These are phyloP conservation scores for Candida golubevii DNA, from an alignment of 805 yeast species.

Conservation along the genomic window DNA sequence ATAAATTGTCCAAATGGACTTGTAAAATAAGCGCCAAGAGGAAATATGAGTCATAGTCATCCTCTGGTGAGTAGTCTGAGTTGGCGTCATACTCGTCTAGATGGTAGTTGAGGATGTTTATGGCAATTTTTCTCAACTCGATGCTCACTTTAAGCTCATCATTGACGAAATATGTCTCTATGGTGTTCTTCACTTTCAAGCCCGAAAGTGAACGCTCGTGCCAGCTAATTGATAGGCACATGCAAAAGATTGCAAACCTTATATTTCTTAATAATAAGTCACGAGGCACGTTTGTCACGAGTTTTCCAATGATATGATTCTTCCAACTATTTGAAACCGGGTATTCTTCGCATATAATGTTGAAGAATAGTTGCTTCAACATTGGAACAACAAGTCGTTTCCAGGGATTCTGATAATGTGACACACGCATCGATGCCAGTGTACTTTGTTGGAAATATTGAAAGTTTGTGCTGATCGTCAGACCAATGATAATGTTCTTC, in stretches of 20 bases:
- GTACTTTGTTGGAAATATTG: conserved; percentile 16
- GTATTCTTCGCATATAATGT: conserved; percentile 24
- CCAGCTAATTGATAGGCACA: conserved; percentile 12
- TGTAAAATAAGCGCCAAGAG: conserved; percentile 34
- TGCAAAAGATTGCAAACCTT: conserved; percentile 13
- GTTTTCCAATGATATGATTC: conserved; percentile 8
- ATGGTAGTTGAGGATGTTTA: conserved; percentile 36
- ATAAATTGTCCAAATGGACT: conserved; percentile 34
- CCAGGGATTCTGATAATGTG: conserved; percentile 23
- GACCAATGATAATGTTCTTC: conserved; percentile 14
- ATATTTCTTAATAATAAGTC: conserved; percentile 11
- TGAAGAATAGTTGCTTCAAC: conserved; percentile 27
- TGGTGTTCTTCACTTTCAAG: conserved; percentile 11
- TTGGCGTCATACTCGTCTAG: conserved; percentile 38
- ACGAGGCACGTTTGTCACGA: conserved; percentile 6
- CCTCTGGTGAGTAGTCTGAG: conserved; percentile 13
- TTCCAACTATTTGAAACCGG: conserved; percentile 13
- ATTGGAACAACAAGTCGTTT: conserved; percentile 27
- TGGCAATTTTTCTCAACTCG: conserved; percentile 32
- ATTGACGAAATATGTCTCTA: conserved; percentile 18
- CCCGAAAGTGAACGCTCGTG: conserved; percentile 10
- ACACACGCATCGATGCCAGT: conserved; percentile 27
- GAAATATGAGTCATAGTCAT: conserved; percentile 31
- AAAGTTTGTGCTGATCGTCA: conserved; percentile 20
- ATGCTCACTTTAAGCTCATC: conserved; percentile 27